Conservation (phyloP, 2,329 filamentous ascomycete species). For the Madurella fahalii region DNA sequence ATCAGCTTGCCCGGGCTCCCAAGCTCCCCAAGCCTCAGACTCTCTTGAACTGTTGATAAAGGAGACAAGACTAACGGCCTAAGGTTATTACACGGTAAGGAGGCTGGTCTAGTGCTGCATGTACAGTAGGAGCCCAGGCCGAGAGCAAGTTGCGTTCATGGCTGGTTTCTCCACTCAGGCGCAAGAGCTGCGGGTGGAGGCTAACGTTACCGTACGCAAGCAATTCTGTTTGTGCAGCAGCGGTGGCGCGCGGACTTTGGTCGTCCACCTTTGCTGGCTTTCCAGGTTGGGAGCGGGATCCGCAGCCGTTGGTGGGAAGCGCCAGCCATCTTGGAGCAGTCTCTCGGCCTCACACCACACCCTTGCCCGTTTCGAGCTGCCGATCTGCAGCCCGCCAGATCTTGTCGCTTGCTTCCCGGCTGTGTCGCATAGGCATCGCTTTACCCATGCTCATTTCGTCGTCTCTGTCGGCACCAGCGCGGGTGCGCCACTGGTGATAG, state of each 20-base stretch:
- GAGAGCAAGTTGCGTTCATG: no score
- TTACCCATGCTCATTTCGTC: no score
- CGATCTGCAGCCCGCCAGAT: constrained; percentile 20
- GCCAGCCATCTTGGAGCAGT: background rate
- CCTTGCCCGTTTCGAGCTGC: constrained; percentile 24
- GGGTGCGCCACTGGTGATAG: no score
- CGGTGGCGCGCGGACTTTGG: background rate
- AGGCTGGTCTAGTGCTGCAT: no score
- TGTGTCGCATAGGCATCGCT: background rate
- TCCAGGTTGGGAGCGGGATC: background rate
- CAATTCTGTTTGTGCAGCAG: background rate
- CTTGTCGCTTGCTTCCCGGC: constrained; percentile 5
- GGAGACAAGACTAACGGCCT: no score
- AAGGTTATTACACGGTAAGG: no score
- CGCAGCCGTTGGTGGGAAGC: constrained; percentile 1
- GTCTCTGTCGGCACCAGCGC: no score
- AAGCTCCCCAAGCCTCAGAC: background rate
- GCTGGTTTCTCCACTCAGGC: no score
- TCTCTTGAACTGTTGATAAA: no score
- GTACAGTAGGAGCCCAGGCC: no score
- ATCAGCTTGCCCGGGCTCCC: constrained; percentile 19
- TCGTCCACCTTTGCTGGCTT: background rate
- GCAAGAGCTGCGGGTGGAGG: no score
- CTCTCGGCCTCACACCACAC: constrained; percentile 4
- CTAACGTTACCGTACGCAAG: background rate